phyloP scores from a whole-genome alignment of 2,329 filamentous ascomycete species.

The Emergomyces orientalis region DNA sequence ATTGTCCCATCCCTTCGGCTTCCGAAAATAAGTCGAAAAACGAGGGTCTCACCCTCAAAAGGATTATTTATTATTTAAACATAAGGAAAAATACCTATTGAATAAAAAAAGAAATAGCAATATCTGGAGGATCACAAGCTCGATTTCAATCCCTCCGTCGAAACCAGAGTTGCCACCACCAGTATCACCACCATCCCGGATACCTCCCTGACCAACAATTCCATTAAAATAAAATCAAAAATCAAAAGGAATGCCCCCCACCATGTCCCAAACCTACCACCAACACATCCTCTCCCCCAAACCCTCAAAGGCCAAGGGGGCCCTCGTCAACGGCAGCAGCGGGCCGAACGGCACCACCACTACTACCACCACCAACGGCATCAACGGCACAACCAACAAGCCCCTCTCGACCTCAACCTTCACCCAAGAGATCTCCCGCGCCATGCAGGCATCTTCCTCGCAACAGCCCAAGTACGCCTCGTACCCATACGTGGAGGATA shows the following conservation, averaged over 20 bases:
- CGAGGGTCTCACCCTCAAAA: background rate
- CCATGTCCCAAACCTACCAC: background rate
- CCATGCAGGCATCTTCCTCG: constrained; percentile 7
- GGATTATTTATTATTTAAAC: too few relatives aligned
- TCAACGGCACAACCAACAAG: background rate
- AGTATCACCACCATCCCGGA: too few relatives aligned
- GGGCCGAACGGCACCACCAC: background rate
- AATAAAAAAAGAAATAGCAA: background rate
- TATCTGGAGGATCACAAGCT: too few relatives aligned
- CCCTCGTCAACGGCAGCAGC: background rate
- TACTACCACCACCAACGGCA: background rate
- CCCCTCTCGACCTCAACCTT: background rate
- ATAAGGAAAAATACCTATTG: background rate
- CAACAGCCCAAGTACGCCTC: constrained; percentile 4
- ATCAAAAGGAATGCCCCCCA: background rate
- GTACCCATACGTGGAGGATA: background rate
- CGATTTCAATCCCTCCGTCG: too few relatives aligned
- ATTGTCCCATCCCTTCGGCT: background rate
- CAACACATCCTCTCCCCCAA: constrained; percentile 1
- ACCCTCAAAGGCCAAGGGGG: background rate
- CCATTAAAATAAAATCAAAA: background rate
- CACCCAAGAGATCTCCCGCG: constrained; percentile 8
- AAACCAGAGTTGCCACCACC: too few relatives aligned
- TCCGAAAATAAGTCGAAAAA: background rate
- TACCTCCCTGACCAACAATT: too few relatives aligned